Evolutionary conservation across 768 basidiomycete species (phyloP).

Genomic region (Hortiboletus flavorubellus): DNA sequence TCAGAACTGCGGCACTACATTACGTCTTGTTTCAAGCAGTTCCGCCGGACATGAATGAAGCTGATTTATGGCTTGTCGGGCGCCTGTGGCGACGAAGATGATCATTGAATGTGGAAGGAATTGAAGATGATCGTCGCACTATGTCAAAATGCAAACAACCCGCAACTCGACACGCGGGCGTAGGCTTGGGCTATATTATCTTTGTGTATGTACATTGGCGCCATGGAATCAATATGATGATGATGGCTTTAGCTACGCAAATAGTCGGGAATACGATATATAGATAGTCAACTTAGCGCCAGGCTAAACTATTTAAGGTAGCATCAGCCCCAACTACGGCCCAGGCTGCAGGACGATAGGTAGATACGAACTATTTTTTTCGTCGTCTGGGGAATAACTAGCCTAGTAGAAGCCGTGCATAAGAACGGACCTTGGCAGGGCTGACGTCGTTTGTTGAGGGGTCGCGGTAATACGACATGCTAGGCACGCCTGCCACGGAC

Average conservation of each 20-base stretch:
- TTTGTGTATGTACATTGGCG: constrained; percentile 20
- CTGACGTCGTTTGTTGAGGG: constrained; percentile 6
- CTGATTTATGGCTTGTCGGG: constrained; percentile 9
- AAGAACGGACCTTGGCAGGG: constrained; percentile 5
- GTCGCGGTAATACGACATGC: constrained; percentile 2
- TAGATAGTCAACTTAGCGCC: constrained; percentile 23
- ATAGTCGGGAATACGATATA: constrained; percentile 21
- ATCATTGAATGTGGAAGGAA: constrained; percentile 11
- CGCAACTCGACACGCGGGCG: background rate
- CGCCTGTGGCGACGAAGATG: constrained; percentile 10
- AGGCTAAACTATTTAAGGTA: constrained; percentile 12
- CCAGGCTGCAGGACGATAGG: constrained; percentile 13
- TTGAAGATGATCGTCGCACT: constrained; percentile 21
- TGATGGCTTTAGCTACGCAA: background rate
- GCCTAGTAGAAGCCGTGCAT: constrained; percentile 2
- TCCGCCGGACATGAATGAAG: constrained; percentile 23
- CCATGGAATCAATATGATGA: background rate
- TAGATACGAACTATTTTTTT: constrained; percentile 9
- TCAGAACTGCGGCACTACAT: background rate
- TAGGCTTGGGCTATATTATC: constrained; percentile 5
- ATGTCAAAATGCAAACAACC: background rate
- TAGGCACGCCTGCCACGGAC: constrained; percentile 8
- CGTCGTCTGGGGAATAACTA: background rate
- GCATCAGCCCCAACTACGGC: constrained; percentile 5
- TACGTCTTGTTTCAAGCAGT: constrained; percentile 11